A percentile compares a stretch with the other conserved stretches of the same genome.
Conservation (phyloP, 164 flowering plant species). For the Piper longum region DNA sequence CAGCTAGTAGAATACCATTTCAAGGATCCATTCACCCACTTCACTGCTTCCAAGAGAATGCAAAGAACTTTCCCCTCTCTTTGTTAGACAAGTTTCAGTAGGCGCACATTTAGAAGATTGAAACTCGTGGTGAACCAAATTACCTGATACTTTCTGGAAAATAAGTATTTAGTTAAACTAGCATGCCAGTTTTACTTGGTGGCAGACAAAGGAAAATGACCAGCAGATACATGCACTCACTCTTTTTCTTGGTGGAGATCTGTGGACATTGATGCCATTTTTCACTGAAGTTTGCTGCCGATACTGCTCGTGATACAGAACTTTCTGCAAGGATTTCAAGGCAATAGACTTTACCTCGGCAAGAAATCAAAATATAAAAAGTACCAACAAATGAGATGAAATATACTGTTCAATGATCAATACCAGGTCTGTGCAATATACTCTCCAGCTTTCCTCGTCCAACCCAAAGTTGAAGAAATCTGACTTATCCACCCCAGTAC, state of each 20-base stretch:
- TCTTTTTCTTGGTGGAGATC: conserved; percentile 14
- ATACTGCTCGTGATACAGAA: conserved; percentile 16
- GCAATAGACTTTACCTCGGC: background rate
- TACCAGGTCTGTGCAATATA: conserved; percentile 46
- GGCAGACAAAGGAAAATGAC: background rate
- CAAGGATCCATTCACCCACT: conserved; percentile 9
- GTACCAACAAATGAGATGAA: background rate
- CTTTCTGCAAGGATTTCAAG: background rate
- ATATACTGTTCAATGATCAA: conserved; percentile 3
- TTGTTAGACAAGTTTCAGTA: conserved; percentile 10
- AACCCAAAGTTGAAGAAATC: conserved; percentile 59
- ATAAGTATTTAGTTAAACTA: background rate
- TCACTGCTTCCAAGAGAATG: conserved; percentile 10
- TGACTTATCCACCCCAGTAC: conserved; percentile 41
- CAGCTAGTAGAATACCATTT: conserved; percentile 10
- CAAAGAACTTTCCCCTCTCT: conserved; percentile 4
- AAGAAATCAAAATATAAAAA: conserved; percentile 22
- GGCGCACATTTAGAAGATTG: conserved; percentile 10
- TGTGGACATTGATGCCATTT: conserved; percentile 11
- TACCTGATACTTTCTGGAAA: conserved; percentile 14
- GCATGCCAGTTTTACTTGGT: background rate
- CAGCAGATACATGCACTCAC: conserved; percentile 8
- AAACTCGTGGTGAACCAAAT: conserved; percentile 7
- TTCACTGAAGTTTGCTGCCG: conserved; percentile 17
- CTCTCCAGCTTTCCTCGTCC: conserved; percentile 57